Conservation (phyloP, 2,329 filamentous ascomycete species). For the Hypoxylon sp. region DNA sequence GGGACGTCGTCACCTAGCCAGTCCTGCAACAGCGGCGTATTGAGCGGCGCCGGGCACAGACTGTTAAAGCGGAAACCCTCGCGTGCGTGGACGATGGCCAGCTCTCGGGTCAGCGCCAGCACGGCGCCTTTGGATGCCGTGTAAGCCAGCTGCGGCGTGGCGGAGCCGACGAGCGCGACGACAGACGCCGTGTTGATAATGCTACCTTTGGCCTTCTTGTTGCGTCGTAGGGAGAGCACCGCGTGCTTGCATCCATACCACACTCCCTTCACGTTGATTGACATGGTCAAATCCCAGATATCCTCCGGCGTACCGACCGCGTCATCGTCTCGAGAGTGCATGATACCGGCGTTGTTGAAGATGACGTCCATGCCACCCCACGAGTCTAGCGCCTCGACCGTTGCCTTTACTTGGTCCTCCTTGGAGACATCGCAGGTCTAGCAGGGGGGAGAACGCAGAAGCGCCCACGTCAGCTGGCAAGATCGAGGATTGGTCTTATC, state of each 20-base stretch:
- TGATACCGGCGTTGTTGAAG: slow-evolving; percentile 98
- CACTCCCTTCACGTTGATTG: slow-evolving; percentile 98
- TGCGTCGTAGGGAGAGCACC: slow-evolving; percentile 78
- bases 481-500: not conserved
- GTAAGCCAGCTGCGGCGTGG: slow-evolving; percentile 90
- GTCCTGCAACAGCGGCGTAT: slow-evolving; percentile 90
- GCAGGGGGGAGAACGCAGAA: not conserved
- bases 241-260: slow-evolving; percentile 96
- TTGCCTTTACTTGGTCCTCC: slow-evolving; percentile 77
- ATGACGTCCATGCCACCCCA: slow-evolving; percentile 92
- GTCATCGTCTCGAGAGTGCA: slow-evolving; percentile 84
- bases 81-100: slow-evolving; percentile 90
- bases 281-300: slow-evolving; percentile 93
- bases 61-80: slow-evolving; percentile 91
- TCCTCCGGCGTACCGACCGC: slow-evolving; percentile 85
- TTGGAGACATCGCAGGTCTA: slow-evolving; percentile 81
- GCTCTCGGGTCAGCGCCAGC: slow-evolving; percentile 85
- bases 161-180: slow-evolving; percentile 85
- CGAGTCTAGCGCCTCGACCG: slow-evolving; percentile 76
- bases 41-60: slow-evolving; percentile 88
- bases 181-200: slow-evolving; percentile 94
- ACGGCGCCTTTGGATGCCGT: slow-evolving; percentile 95
- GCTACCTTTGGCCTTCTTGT: slow-evolving; percentile 80
- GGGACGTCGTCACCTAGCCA: slow-evolving; percentile 88
- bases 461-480: slow-evolving; percentile 1